phyloP scores from a whole-genome alignment of 176 grass and related monocot genomes.

The Oryza nivara region DNA sequence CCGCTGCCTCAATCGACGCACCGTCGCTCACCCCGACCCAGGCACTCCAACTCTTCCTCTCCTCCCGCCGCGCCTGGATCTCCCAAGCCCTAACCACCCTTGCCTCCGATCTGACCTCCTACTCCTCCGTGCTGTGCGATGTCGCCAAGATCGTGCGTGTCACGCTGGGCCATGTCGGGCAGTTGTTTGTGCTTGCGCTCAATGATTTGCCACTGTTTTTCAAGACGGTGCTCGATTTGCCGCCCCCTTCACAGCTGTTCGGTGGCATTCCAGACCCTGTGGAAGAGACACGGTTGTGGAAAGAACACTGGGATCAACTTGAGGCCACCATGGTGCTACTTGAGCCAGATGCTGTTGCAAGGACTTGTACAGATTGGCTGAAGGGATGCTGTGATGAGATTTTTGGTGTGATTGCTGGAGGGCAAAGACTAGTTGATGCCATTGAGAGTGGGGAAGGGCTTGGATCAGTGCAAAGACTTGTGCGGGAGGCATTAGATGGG shows the following conservation, averaged over 20 bases:
- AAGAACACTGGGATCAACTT: constrained; percentile 79
- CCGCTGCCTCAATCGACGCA: constrained; percentile 67
- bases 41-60: constrained; percentile 67
- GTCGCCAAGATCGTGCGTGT: constrained; percentile 62
- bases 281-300: constrained; percentile 79
- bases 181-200: constrained; percentile 79
- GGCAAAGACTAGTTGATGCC: constrained; percentile 62
- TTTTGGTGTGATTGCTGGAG: constrained; percentile 63
- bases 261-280: constrained; percentile 93
- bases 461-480: constrained; percentile 67
- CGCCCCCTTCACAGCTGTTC: constrained; percentile 80
- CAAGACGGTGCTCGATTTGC: constrained; percentile 80
- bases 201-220: constrained; percentile 90
- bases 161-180: constrained; percentile 79
- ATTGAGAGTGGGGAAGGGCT: constrained; percentile 72
- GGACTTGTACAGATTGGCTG: constrained; percentile 74
- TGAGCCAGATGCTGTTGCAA: constrained; percentile 62
- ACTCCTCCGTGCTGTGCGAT: constrained; percentile 75
- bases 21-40: constrained; percentile 61
- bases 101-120: constrained; percentile 57
- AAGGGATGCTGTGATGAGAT: constrained; percentile 72
- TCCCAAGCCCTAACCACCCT: constrained; percentile 62
- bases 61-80: constrained; percentile 85
- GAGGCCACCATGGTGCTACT: constrained; percentile 84
- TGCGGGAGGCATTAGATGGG: constrained; percentile 67